Evolutionary conservation across 176 grass and related monocot species (phyloP).

Genomic region (Saccharum officinarum): DNA sequence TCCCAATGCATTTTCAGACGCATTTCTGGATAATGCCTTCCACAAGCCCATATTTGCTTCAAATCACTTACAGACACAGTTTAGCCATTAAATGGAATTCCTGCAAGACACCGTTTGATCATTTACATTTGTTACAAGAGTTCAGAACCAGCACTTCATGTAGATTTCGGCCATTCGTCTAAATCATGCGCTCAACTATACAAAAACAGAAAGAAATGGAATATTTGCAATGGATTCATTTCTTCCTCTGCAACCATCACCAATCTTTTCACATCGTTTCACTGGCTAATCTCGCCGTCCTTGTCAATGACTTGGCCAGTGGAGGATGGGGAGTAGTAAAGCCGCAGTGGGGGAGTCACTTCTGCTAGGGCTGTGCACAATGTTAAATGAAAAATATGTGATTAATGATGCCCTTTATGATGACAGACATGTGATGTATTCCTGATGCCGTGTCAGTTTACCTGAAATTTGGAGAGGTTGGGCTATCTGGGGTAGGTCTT

Average conservation of each 20-base stretch:
- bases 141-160: neutral
- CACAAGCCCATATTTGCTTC: neutral
- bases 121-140: neutral
- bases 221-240: neutral
- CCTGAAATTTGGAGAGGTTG: constrained; percentile 88
- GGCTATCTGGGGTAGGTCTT: constrained; percentile 63
- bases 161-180: neutral
- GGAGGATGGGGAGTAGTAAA: constrained; percentile 66
- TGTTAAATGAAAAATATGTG: neutral
- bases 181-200: neutral
- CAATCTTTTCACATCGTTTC: constrained; percentile 15
- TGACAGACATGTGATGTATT: neutral
- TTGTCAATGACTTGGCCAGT: constrained; percentile 55
- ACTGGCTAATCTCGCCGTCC: constrained; percentile 42
- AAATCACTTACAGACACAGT: neutral
- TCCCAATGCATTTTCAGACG: no score
- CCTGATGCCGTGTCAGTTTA: constrained; percentile 1
- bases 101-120: neutral
- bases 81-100: neutral
- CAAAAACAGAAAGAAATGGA: neutral
- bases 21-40: no score
- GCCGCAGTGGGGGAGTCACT: constrained; percentile 77
- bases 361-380: constrained; percentile 58
- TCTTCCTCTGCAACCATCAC: neutral
- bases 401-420: constrained; percentile 1